Evolutionary conservation across 345 rosid species (phyloP).

Genomic region (Aquilaria malaccensis): DNA sequence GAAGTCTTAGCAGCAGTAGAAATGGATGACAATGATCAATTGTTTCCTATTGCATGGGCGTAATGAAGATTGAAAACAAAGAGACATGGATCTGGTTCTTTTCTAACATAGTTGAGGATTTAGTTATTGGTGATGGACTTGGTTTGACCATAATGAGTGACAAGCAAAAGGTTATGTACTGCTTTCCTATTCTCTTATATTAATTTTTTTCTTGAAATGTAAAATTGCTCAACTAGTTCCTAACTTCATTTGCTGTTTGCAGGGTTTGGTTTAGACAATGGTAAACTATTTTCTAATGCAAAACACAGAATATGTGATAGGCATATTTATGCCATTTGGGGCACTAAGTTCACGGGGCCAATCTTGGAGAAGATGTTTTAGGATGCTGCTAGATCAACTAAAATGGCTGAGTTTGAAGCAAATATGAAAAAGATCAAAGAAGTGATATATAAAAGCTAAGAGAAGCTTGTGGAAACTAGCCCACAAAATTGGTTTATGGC

Average conservation of each 20-base stretch:
- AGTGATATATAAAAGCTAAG: background rate
- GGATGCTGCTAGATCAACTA: too few relatives aligned
- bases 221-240: too few relatives aligned
- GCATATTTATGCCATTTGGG: background rate
- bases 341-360: background rate
- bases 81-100: background rate
- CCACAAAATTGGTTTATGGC: background rate
- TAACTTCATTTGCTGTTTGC: too few relatives aligned
- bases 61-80: background rate
- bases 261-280: too few relatives aligned
- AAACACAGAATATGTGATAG: background rate
- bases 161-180: background rate
- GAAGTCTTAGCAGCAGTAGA: background rate
- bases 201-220: too few relatives aligned
- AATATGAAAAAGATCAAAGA: background rate
- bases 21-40: constrained; percentile 2
- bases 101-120: too few relatives aligned
- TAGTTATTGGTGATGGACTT: background rate
- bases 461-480: too few relatives aligned
- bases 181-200: background rate
- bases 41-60: background rate
- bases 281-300: too few relatives aligned
- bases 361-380: too few relatives aligned
- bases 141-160: background rate
- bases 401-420: background rate